Evolutionary conservation across 2,329 filamentous ascomycete genomes (phyloP), one percentile per base, ranked within the genome.

Genomic region (Colletotrichum zoysiae): DNA sequence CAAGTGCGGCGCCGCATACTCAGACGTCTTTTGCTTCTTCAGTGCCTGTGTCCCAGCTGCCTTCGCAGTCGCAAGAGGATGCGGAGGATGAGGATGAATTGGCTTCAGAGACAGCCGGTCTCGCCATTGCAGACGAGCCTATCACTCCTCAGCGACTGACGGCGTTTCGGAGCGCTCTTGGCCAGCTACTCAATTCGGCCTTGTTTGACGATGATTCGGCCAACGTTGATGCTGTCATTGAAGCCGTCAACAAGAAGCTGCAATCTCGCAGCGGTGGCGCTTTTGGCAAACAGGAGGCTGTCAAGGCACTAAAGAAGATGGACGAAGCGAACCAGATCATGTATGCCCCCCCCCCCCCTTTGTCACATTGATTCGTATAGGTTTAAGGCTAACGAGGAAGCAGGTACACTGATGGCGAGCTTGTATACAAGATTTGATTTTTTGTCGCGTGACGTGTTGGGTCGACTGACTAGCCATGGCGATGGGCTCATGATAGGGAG

Each of bases 181-280:
- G 96, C 33, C 92, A 94, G 76, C 86, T 99, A 65, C 91, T 97
- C 78, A 92, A 92, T 77, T 92, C 92, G 0, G 87, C 89, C 16
- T 82, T 99, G n/a, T 99, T 99, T 79, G 90, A 91, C 42, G 93
- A 97, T 73, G 96, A 98, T 77, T 90, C 91, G 23, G 94, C 95
- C 18, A 88, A 92, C 73, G 87, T 98, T 2, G 89, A 91, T 74
- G 89, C 89, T 35, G 87, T 99, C 42, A 87, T 98, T 23, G 87
- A 87, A 4, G 93, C 93, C 11, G 93, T 99, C 62, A 99, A 99
- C 80, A 84, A 84, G 5, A 89, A 90, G 76, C 77, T 97, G 58
- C 86, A 88, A 18, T 78, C 82, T 53, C 77, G 82, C 3, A 79
- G 83, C 35, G 87, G 87, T 5, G 87, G 88, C 9, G 82, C 86